Evolutionary conservation across 1,284 basidiomycete genomes (phyloP).

Genomic region (Ceratobasidium sp.): DNA sequence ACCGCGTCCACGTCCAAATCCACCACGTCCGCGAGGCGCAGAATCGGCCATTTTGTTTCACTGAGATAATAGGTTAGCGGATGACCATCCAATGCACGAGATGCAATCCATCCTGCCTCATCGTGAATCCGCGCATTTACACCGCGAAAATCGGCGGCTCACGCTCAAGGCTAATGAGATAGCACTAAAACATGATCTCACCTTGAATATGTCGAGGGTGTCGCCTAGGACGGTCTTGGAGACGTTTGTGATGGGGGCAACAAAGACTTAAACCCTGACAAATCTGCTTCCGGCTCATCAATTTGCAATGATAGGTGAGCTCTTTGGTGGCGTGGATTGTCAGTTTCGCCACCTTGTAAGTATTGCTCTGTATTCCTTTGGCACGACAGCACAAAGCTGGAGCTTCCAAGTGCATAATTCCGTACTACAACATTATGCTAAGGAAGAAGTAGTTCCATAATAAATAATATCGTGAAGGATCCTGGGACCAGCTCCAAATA

Average conservation of each 20-base stretch:
- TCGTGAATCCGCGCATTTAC: conserved; percentile 18
- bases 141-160: not conserved
- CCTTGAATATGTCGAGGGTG: conserved; percentile 43
- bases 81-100: conserved; percentile 24
- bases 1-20: conserved; percentile 74
- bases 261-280: too few species aligned
- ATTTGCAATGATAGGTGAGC: not conserved
- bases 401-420: too few species aligned
- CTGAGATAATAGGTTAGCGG: conserved; percentile 20
- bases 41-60: conserved; percentile 77
- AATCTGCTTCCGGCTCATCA: conserved; percentile 9
- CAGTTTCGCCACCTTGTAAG: too few species aligned
- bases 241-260: conserved; percentile 34
- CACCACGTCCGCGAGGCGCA: conserved; percentile 80
- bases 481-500: too few species aligned
- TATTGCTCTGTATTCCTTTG: not conserved
- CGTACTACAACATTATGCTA: too few species aligned
- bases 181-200: conserved; percentile 15
- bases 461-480: too few species aligned
- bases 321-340: not conserved
- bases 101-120: conserved; percentile 11
- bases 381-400: too few species aligned
- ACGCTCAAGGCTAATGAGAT: not conserved
- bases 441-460: too few species aligned
- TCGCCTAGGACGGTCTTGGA: conserved; percentile 37